Evolutionary conservation across 495 filamentous ascomycete species (phyloP).

Genomic region (Penicillium silybi): DNA sequence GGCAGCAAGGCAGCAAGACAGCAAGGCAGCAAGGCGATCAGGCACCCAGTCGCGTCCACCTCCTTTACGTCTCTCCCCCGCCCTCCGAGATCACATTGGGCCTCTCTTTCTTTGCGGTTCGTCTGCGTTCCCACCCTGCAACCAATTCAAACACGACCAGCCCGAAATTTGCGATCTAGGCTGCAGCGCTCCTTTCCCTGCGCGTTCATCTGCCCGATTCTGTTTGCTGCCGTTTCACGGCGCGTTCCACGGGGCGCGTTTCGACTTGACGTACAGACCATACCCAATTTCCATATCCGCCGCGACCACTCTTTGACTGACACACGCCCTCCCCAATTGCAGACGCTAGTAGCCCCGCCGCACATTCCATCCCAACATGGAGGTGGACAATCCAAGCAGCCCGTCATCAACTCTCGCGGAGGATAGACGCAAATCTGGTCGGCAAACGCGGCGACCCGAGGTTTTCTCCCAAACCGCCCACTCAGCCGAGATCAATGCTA

Average conservation of each 20-base stretch:
- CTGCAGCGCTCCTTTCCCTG: not conserved
- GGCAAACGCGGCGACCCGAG: constrained; percentile 69
- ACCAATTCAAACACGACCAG: not conserved
- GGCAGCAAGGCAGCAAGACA: too few species aligned
- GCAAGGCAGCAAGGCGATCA: not conserved
- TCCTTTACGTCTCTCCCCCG: constrained; percentile 8
- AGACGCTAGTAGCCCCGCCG: constrained; percentile 1
- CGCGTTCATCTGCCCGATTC: constrained; percentile 1
- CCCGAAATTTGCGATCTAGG: not conserved
- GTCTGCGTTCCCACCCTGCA: not conserved
- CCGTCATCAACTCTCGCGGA: constrained; percentile 41
- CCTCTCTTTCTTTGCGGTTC: not conserved
- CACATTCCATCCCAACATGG: constrained; percentile 21
- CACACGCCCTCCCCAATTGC: not conserved
- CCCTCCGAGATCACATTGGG: constrained; percentile 1
- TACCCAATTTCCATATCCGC: not conserved
- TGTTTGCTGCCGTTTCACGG: constrained; percentile 21
- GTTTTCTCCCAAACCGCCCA: constrained; percentile 51
- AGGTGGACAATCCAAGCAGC: constrained; percentile 30
- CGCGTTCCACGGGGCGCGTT: constrained; percentile 29
- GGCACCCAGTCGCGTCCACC: constrained; percentile 11
- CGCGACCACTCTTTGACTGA: not conserved
- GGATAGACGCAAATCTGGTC: constrained; percentile 74
- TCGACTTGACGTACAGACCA: constrained; percentile 11
- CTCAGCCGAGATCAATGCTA: constrained; percentile 28